Evolutionary conservation across 805 yeast species (phyloP).

Genomic region (Scheffersomyces amazonensis): DNA sequence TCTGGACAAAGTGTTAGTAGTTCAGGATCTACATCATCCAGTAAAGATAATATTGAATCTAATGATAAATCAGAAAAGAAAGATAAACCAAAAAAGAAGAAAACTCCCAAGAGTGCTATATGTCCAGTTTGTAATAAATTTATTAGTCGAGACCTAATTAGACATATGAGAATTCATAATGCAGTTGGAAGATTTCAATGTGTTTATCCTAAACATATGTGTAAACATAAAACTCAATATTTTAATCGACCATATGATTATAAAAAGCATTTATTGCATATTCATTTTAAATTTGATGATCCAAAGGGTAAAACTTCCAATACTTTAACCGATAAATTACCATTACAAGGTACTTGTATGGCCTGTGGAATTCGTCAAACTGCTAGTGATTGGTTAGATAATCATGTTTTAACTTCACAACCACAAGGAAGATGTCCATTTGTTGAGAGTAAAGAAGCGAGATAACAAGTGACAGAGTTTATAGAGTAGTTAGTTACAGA

Average conservation of each 20-base stretch:
- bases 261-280: constrained; percentile 42
- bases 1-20: constrained; percentile 15
- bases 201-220: constrained; percentile 35
- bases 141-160: constrained; percentile 38
- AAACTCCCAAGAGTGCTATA: constrained; percentile 31
- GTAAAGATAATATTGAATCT: background rate
- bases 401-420: constrained; percentile 45
- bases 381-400: constrained; percentile 56
- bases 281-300: constrained; percentile 41
- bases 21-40: constrained; percentile 6
- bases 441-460: constrained; percentile 8
- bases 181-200: constrained; percentile 43
- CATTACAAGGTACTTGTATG: constrained; percentile 33
- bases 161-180: constrained; percentile 44
- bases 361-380: constrained; percentile 48
- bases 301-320: constrained; percentile 37
- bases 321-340: constrained; percentile 40
- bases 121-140: constrained; percentile 39
- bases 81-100: constrained; percentile 13
- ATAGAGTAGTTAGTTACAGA: background rate
- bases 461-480: background rate
- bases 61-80: background rate
- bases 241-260: constrained; percentile 46
- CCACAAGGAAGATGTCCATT: constrained; percentile 17
- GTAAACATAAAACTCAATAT: constrained; percentile 40